Evolutionary conservation across 1,139 yeast genomes (phyloP), one percentile per base, ranked within the genome.

Genomic region (Candida anutae): DNA sequence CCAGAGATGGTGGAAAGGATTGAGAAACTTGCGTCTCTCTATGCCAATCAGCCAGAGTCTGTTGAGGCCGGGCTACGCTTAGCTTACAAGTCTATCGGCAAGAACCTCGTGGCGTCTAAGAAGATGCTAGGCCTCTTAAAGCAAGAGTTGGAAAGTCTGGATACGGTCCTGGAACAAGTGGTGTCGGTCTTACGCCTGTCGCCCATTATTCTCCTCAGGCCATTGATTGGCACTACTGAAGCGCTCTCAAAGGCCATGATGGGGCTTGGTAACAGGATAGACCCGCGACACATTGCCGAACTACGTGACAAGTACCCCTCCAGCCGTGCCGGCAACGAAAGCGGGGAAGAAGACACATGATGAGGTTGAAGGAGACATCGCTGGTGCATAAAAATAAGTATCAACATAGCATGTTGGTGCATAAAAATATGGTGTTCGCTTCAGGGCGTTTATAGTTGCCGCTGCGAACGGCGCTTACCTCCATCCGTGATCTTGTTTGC

Each of bases 181-280:
- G 58, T 62, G 14, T 75, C 83, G 1, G 63, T 85, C n/a, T 76
- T 82, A 16, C 73, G 71, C 39, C 84, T 81, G 1, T 75, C 94
- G 1, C 96, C 96, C 0, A 72, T 84, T 14, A 77, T 87, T 6
- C 53, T 88, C 12, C 68, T 88, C 3, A 56, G 96, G 26, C 96
- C 97, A 2, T 69, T 85, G 44, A 87, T 88, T 39, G 97, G 96
- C 2, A 87, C 95, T 0, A 83, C 96, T 0, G 96, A 87, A 48
- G 94, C 94, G 0, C 65, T 88, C 3, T 80, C 90, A 13, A 82
- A 77, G 45, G 71, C 95, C 0, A 58, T 88, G 31, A 69, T 85
- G 60, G 97, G 97, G 2, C 66, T 88, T 6, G 77, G 88, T 23
- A 87, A 87, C 48, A 82, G 79, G 37, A 59, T 87, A 24, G 90